These are phyloP conservation scores for Phaseolus lunatus DNA, from an alignment of 306 rosid species.

Conservation along the genomic window DNA sequence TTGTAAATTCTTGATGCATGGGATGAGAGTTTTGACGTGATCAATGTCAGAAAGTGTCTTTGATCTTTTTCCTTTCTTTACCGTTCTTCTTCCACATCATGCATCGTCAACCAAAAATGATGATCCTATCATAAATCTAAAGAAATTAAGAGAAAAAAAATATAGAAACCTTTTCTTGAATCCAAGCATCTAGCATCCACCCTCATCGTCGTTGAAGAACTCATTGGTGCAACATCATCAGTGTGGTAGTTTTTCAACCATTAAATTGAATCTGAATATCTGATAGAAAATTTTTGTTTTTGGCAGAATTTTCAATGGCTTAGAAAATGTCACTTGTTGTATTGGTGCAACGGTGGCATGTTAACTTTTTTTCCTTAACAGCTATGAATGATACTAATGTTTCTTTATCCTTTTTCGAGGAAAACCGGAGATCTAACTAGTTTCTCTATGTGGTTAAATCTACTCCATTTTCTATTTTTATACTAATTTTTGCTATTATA, in stretches of 20 bases:
- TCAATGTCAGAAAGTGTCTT: neutral
- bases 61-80: neutral
- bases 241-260: slow-evolving; percentile 48
- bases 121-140: slow-evolving; percentile 41
- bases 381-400: slow-evolving; percentile 18
- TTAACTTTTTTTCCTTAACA: slow-evolving; percentile 21
- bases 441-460: slow-evolving; percentile 40
- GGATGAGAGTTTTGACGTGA: slow-evolving; percentile 3
- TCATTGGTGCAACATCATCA: slow-evolving; percentile 34
- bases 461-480: slow-evolving; percentile 41
- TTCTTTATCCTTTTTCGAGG: slow-evolving; percentile 44
- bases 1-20: slow-evolving; percentile 3
- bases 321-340: slow-evolving; percentile 43
- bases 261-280: slow-evolving; percentile 47
- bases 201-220: slow-evolving; percentile 42
- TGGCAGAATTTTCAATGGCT: slow-evolving; percentile 43
- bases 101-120: slow-evolving; percentile 11
- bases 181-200: slow-evolving; percentile 25
- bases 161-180: slow-evolving; percentile 36
- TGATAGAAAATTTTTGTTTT: slow-evolving; percentile 12
- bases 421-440: slow-evolving; percentile 47
- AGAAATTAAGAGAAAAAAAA: slow-evolving; percentile 17
- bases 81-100: neutral
- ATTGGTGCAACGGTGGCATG: slow-evolving; percentile 46
- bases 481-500: slow-evolving; percentile 6